Evolutionary conservation across 305 asterid species (phyloP).

Genomic region (Solanum hybrid): DNA sequence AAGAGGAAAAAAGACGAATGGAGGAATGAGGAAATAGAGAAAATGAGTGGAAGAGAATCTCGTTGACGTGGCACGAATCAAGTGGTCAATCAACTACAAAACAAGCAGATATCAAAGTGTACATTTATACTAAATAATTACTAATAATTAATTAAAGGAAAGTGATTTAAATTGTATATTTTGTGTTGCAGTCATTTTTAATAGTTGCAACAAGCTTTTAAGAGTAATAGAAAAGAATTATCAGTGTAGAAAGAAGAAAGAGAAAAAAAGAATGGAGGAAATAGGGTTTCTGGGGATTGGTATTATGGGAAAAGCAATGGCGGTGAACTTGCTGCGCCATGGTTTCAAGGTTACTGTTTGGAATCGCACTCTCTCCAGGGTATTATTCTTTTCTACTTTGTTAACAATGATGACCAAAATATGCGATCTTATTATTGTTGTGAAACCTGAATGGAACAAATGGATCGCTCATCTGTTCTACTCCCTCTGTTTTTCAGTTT

Average conservation of each 20-base stretch:
- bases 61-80: slow-evolving; percentile 20
- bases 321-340: slow-evolving; percentile 80
- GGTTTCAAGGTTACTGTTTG: slow-evolving; percentile 94
- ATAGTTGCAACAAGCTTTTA: not conserved
- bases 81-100: not conserved
- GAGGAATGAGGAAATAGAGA: slow-evolving; percentile 18
- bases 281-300: slow-evolving; percentile 90
- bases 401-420: not conserved
- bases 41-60: slow-evolving; percentile 29
- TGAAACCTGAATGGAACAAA: not conserved
- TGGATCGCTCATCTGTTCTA: not conserved
- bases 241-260: not conserved
- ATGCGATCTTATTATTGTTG: not conserved
- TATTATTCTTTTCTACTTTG: slow-evolving; percentile 9
- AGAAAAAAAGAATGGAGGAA: slow-evolving; percentile 41
- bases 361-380: slow-evolving; percentile 91
- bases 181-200: not conserved
- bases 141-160: not conserved
- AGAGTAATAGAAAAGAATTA: not conserved
- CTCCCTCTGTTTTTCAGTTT: not conserved
- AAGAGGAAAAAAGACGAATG: slow-evolving; percentile 12
- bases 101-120: not conserved
- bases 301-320: slow-evolving; percentile 94
- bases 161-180: not conserved
- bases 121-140: not conserved